These are phyloP conservation scores for Diaporthe sp. DNA, from an alignment of 2,329 filamentous ascomycete species.

Conservation along the genomic window DNA sequence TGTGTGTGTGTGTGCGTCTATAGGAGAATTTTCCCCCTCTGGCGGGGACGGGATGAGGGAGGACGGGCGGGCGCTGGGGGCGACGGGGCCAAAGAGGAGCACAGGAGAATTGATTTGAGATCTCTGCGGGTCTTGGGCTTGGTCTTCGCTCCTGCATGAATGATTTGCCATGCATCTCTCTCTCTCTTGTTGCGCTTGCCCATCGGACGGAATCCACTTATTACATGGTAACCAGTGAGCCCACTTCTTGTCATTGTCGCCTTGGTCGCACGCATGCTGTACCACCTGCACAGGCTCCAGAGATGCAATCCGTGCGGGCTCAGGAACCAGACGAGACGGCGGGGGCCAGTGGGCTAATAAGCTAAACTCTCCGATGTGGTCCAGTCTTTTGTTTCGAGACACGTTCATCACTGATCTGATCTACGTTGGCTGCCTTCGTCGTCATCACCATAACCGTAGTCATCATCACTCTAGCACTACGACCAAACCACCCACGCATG, in stretches of 20 bases:
- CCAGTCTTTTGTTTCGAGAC: slow-evolving; percentile 22
- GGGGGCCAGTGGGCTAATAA: slow-evolving; percentile 2
- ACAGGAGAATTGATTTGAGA: slow-evolving; percentile 34
- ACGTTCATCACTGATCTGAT: background rate
- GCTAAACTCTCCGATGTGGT: slow-evolving; percentile 15
- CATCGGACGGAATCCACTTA: slow-evolving; percentile 13
- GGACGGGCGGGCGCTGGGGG: background rate
- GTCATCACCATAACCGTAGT: background rate
- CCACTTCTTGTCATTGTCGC: background rate
- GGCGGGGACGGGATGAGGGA: slow-evolving; percentile 8
- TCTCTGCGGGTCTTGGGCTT: slow-evolving; percentile 24
- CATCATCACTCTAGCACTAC: background rate
- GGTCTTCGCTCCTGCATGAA: slow-evolving; percentile 11
- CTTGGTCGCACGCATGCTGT: background rate
- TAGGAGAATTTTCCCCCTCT: slow-evolving; percentile 14
- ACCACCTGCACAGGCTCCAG: background rate
- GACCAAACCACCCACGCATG: background rate
- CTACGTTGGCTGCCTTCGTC: background rate
- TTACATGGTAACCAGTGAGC: background rate
- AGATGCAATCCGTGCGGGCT: background rate
- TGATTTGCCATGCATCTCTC: slow-evolving; percentile 20
- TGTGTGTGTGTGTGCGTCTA: background rate
- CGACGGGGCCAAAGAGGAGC: slow-evolving; percentile 2
- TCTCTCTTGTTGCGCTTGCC: background rate
- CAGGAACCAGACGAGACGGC: slow-evolving; percentile 11